A percentile compares a stretch with the other conserved stretches of the same genome.
These are phyloP conservation scores for Dissophora ornata DNA, from an alignment of 192 early-diverging fungal genomes.

Conservation along the genomic window DNA sequence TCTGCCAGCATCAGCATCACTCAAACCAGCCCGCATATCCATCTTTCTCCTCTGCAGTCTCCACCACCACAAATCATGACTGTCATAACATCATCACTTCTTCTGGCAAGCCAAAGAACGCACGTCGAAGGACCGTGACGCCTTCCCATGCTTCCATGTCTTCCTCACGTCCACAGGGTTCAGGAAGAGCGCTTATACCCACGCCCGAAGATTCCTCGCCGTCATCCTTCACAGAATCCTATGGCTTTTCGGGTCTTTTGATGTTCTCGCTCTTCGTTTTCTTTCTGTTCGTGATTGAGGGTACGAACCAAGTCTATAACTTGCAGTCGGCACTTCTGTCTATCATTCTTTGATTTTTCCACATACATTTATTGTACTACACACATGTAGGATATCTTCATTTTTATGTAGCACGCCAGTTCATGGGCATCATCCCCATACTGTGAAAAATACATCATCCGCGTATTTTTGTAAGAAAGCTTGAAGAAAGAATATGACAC, in stretches of 20 bases:
- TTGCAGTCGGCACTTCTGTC: slow-evolving; percentile 33
- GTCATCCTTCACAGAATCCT: slow-evolving; percentile 19
- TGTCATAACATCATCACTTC: not conserved
- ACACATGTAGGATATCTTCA: too few species aligned
- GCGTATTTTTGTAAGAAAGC: not conserved
- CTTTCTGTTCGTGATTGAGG: slow-evolving; percentile 27
- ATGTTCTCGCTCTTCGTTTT: slow-evolving; percentile 41
- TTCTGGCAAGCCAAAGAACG: not conserved
- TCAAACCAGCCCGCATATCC: not conserved
- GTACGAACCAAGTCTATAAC: slow-evolving; percentile 26
- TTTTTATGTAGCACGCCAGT: too few species aligned
- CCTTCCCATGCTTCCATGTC: not conserved
- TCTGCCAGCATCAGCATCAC: slow-evolving; percentile 8
- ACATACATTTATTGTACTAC: not conserved
- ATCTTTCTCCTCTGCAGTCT: slow-evolving; percentile 3
- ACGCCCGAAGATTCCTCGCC: not conserved
- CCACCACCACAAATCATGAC: not conserved
- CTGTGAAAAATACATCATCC: not conserved
- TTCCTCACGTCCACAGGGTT: not conserved
- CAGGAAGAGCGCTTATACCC: too few species aligned
- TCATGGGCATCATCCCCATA: too few species aligned
- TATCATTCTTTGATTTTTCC: slow-evolving; percentile 22
- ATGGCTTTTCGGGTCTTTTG: slow-evolving; percentile 31
- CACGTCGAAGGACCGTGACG: slow-evolving; percentile 12
- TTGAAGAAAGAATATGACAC: too few species aligned